Conservation (phyloP, 2,329 filamentous ascomycete genomes). For the Lasiodiplodia sp. region DNA sequence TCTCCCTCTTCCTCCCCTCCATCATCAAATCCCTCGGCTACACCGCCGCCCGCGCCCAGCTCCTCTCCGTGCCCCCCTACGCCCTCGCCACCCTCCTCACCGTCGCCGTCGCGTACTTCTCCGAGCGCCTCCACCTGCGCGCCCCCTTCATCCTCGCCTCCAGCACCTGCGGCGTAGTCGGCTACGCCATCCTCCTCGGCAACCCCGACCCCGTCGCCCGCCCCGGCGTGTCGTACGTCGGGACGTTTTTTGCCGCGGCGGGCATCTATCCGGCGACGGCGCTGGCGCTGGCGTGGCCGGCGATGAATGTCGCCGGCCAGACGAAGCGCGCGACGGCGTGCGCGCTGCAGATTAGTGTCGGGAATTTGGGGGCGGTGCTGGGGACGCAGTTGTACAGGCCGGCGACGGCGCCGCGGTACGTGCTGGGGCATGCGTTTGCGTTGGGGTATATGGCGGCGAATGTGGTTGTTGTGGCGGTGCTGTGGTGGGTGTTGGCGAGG, state of each 20-base stretch:
- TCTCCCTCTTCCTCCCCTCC: slow-evolving; percentile 57
- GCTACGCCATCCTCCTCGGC: slow-evolving; percentile 49
- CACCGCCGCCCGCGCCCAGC: slow-evolving; percentile 50
- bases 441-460: slow-evolving; percentile 45
- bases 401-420: slow-evolving; percentile 43
- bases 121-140: slow-evolving; percentile 42
- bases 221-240: slow-evolving; percentile 48
- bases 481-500: slow-evolving; percentile 42
- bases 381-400: slow-evolving; percentile 49
- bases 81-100: slow-evolving; percentile 48
- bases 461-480: slow-evolving; percentile 39
- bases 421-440: slow-evolving; percentile 42
- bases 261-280: slow-evolving; percentile 51
- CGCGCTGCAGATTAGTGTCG: slow-evolving; percentile 59
- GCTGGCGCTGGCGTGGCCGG: slow-evolving; percentile 56
- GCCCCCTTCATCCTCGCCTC: slow-evolving; percentile 47
- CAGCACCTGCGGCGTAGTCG: slow-evolving; percentile 43
- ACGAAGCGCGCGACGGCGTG: slow-evolving; percentile 61
- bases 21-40: slow-evolving; percentile 56
- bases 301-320: slow-evolving; percentile 61
- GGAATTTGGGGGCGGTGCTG: slow-evolving; percentile 54
- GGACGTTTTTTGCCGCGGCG: slow-evolving; percentile 48
- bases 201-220: slow-evolving; percentile 39
- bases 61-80: slow-evolving; percentile 57
- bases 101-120: slow-evolving; percentile 44